Percentiles rank a stretch among this genome's conserved stretches.
Conservation (phyloP, 345 rosid genomes). For the Brassica incana region DNA sequence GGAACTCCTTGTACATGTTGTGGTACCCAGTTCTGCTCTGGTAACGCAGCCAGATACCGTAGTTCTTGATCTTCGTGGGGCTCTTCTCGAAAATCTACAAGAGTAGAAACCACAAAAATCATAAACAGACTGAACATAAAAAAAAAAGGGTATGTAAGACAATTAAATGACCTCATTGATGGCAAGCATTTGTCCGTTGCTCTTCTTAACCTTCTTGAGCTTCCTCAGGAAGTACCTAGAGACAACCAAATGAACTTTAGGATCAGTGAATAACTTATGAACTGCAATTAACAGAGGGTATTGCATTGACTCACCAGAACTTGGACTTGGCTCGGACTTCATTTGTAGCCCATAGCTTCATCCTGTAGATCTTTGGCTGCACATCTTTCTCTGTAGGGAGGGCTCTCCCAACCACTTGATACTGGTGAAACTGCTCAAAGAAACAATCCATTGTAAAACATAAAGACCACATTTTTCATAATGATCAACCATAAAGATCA, state of each 20-base stretch:
- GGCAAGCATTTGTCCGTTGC: slow-evolving; percentile 59
- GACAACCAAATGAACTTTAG: neutral
- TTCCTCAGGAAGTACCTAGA: slow-evolving; percentile 52
- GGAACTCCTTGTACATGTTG: slow-evolving; percentile 55
- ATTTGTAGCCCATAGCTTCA: slow-evolving; percentile 68
- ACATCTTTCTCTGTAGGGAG: slow-evolving; percentile 54
- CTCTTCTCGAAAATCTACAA: slow-evolving; percentile 58
- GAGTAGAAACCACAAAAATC: neutral
- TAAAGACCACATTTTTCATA: neutral
- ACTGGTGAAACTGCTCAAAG: slow-evolving; percentile 57
- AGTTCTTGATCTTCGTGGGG: slow-evolving; percentile 51
- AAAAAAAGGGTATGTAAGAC: neutral
- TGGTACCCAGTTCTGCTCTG: slow-evolving; percentile 64
- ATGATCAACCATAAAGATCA: neutral
- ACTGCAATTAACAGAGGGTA: too few relatives aligned
- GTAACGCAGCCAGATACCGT: slow-evolving; percentile 61
- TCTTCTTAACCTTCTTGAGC: slow-evolving; percentile 53
- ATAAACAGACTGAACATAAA: neutral
- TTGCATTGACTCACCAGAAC: slow-evolving; percentile 49
- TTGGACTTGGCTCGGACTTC: slow-evolving; percentile 64
- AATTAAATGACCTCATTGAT: slow-evolving; percentile 46
- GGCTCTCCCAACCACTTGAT: slow-evolving; percentile 69
- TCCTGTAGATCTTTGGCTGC: slow-evolving; percentile 61
- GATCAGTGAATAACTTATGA: neutral
- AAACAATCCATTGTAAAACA: neutral